Evolutionary conservation across 1,139 yeast genomes (phyloP).

Genomic region (Lodderomyces orthopsilosis): DNA sequence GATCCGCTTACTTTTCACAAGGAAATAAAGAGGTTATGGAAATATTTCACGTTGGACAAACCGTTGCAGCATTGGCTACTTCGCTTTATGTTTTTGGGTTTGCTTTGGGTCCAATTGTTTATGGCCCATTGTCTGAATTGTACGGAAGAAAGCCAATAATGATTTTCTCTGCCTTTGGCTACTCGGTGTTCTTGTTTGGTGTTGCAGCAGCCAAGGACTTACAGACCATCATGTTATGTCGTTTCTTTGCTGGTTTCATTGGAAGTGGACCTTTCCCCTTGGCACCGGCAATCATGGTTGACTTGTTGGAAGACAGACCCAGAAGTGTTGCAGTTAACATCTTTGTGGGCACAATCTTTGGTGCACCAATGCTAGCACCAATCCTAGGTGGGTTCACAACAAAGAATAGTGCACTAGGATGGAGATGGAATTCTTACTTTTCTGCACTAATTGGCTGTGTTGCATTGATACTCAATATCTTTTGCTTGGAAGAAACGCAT

Average conservation of each 20-base stretch:
- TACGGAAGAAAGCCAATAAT: slow-evolving; percentile 35
- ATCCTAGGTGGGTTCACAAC: slow-evolving; percentile 36
- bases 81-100: slow-evolving; percentile 44
- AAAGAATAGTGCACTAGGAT: slow-evolving; percentile 35
- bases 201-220: slow-evolving; percentile 37
- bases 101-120: slow-evolving; percentile 42
- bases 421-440: slow-evolving; percentile 61
- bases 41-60: slow-evolving; percentile 29
- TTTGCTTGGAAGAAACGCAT: slow-evolving; percentile 47
- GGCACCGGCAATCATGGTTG: slow-evolving; percentile 42
- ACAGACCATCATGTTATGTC: slow-evolving; percentile 38
- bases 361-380: slow-evolving; percentile 37
- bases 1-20: slow-evolving; percentile 40
- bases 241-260: slow-evolving; percentile 40
- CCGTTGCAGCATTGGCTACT: slow-evolving; percentile 37
- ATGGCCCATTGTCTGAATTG: slow-evolving; percentile 42
- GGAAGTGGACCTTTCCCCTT: slow-evolving; percentile 43
- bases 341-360: slow-evolving; percentile 27
- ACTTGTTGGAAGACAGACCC: slow-evolving; percentile 28
- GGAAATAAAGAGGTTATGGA: slow-evolving; percentile 22
- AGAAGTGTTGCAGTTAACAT: slow-evolving; percentile 36
- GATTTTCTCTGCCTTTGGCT: slow-evolving; percentile 28
- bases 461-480: slow-evolving; percentile 26
- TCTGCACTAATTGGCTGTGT: slow-evolving; percentile 47
- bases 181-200: slow-evolving; percentile 35